Conservation (phyloP, 2,329 filamentous ascomycete genomes). For the Septoria linicola region DNA sequence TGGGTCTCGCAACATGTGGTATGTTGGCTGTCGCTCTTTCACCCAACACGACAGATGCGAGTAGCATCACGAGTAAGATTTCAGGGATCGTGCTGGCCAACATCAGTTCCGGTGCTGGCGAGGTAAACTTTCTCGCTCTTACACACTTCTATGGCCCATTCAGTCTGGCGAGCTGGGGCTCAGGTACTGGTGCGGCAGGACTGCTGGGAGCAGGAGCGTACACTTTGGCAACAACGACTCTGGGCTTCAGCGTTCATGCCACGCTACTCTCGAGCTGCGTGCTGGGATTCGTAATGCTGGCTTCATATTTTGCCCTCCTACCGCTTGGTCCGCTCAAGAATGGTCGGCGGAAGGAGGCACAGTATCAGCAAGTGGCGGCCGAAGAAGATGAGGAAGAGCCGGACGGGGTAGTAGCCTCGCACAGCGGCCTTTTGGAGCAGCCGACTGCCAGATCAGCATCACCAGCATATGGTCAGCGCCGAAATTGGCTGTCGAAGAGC, state of each 20-base stretch:
- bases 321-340: slow-evolving; percentile 65
- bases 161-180: slow-evolving; percentile 87
- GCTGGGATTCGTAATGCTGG: slow-evolving; percentile 76
- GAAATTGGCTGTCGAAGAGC: slow-evolving; percentile 10
- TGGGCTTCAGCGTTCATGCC: slow-evolving; percentile 69
- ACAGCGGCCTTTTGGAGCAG: slow-evolving; percentile 35
- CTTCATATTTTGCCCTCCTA: slow-evolving; percentile 81
- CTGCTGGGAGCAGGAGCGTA: slow-evolving; percentile 85
- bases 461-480: slow-evolving; percentile 20
- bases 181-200: slow-evolving; percentile 65
- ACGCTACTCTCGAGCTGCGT: slow-evolving; percentile 77
- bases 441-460: slow-evolving; percentile 34
- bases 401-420: slow-evolving; percentile 28
- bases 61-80: slow-evolving; percentile 70
- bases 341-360: slow-evolving; percentile 43
- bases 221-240: slow-evolving; percentile 76
- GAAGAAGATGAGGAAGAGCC: slow-evolving; percentile 44
- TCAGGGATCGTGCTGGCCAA: slow-evolving; percentile 81
- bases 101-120: slow-evolving; percentile 79
- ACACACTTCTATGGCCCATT: slow-evolving; percentile 91
- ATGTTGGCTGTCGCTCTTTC: slow-evolving; percentile 89
- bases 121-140: slow-evolving; percentile 84
- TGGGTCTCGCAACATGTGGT: slow-evolving; percentile 71
- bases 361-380: slow-evolving; percentile 56
- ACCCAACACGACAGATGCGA: slow-evolving; percentile 48